Conservation (phyloP, 1,139 yeast genomes). For the Yamadazyma atlantica region DNA sequence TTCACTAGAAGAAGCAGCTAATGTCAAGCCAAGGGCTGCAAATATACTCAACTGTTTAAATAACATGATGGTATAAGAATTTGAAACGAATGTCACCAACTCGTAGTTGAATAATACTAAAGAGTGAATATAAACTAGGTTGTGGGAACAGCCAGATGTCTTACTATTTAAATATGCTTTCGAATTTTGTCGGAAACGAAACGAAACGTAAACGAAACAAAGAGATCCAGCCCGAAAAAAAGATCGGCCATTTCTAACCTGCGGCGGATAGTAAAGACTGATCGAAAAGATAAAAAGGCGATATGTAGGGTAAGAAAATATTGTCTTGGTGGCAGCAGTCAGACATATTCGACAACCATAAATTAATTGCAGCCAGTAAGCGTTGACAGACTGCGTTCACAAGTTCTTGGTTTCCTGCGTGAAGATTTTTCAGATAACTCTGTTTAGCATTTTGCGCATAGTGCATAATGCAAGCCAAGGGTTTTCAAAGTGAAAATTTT, state of each 20-base stretch:
- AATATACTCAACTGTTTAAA: background rate
- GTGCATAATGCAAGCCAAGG: slow-evolving; percentile 3
- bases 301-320: background rate
- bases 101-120: background rate
- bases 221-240: background rate
- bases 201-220: background rate
- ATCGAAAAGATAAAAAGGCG: background rate
- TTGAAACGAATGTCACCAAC: slow-evolving; percentile 1
- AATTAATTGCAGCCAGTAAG: slow-evolving; percentile 2
- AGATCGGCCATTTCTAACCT: background rate
- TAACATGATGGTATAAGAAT: background rate
- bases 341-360: no score
- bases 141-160: no score
- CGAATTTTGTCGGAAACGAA: no score
- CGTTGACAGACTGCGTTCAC: background rate
- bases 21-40: background rate
- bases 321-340: background rate
- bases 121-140: no score
- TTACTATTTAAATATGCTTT: no score
- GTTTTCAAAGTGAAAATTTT: background rate
- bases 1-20: slow-evolving; percentile 1
- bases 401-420: background rate
- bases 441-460: background rate
- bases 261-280: background rate
- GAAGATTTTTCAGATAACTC: background rate